Evolutionary conservation across 257 asterid genomes (phyloP).

Genomic region (Gentiana dahurica): DNA sequence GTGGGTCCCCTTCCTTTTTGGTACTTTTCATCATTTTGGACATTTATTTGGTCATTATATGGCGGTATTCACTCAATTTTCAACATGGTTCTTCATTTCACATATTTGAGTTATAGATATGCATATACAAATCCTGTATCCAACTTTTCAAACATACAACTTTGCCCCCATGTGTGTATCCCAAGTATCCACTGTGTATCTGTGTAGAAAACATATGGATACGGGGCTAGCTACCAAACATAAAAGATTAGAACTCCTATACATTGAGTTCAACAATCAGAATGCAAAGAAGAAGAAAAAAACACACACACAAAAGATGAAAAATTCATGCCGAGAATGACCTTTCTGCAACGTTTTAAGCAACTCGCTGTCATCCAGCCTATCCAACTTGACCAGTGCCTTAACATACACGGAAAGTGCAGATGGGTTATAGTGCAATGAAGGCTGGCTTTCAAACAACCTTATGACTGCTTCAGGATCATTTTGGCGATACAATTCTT

Average conservation of each 20-base stretch:
- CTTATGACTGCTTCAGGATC: conserved; percentile 81
- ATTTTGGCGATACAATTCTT: conserved; percentile 49
- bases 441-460: conserved; percentile 70
- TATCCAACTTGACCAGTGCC: conserved; percentile 77
- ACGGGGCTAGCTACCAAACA: too few relatives aligned
- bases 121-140: too few relatives aligned
- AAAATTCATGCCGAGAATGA: conserved; percentile 12
- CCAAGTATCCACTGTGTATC: too few relatives aligned
- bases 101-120: too few relatives aligned
- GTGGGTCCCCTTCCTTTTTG: too few relatives aligned
- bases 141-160: too few relatives aligned
- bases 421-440: conserved; percentile 61
- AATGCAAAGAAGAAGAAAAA: neutral
- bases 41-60: too few relatives aligned
- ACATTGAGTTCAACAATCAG: neutral
- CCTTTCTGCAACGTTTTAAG: conserved; percentile 77
- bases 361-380: conserved; percentile 78
- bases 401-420: conserved; percentile 86
- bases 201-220: too few relatives aligned
- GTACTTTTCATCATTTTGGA: too few relatives aligned
- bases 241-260: neutral
- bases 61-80: too few relatives aligned
- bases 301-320: neutral
- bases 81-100: too few relatives aligned
- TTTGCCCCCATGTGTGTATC: too few relatives aligned